Conservation (phyloP, 306 rosid genomes). For the Cyamopsis tetragonoloba region DNA sequence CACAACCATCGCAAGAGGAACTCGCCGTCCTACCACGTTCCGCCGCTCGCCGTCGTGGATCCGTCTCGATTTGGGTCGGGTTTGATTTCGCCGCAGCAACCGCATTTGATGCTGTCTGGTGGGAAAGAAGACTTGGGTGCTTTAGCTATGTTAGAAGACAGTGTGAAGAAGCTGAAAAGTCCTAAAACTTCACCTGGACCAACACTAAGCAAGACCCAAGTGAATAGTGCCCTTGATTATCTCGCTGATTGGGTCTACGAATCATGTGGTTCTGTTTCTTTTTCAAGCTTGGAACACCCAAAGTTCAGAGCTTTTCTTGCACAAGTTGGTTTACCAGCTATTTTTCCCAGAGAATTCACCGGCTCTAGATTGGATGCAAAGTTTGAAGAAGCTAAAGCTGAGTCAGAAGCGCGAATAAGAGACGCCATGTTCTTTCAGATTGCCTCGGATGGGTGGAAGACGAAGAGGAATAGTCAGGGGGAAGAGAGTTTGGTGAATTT, state of each 20-base stretch:
- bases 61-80: conserved; percentile 39
- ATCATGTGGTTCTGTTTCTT: conserved; percentile 75
- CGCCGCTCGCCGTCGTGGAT: no score
- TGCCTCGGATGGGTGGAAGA: conserved; percentile 79
- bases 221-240: conserved; percentile 64
- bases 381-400: conserved; percentile 71
- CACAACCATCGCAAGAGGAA: conserved; percentile 58
- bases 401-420: conserved; percentile 70
- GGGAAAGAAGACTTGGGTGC: conserved; percentile 93
- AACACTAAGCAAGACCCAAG: conserved; percentile 55
- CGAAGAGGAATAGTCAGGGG: conserved; percentile 32
- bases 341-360: conserved; percentile 56
- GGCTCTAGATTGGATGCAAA: conserved; percentile 52
- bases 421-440: conserved; percentile 95
- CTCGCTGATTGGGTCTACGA: conserved; percentile 86
- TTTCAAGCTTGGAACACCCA: conserved; percentile 74
- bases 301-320: conserved; percentile 79
- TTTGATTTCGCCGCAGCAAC: conserved; percentile 42
- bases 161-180: conserved; percentile 93
- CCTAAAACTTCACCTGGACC: conserved; percentile 85
- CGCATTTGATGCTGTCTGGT: conserved; percentile 81
- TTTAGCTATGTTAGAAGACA: conserved; percentile 88
- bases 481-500: conserved; percentile 63
- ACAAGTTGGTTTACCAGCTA: conserved; percentile 69
- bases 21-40: no score